Conservation (phyloP, 2,329 filamentous ascomycete genomes). For the Fusarium guadeloupense region DNA sequence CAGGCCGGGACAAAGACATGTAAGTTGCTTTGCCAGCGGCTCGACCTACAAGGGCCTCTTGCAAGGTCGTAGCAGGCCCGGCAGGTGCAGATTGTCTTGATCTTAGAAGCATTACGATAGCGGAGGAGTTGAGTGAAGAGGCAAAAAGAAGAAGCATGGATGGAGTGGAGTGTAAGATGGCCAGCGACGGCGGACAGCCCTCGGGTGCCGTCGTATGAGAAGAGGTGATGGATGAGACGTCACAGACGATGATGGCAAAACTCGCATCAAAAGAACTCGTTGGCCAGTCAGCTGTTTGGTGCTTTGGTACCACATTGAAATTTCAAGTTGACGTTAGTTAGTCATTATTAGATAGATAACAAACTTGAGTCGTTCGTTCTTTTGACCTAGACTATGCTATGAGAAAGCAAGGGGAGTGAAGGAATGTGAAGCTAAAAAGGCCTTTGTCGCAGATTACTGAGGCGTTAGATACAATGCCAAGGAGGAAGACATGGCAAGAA, state of each 20-base stretch:
- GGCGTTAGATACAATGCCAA: neutral
- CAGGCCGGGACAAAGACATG: constrained; percentile 34
- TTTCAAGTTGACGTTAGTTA: constrained; percentile 39
- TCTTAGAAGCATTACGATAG: constrained; percentile 40
- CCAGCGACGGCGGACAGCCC: constrained; percentile 9
- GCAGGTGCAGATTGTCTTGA: constrained; percentile 45
- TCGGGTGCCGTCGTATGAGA: constrained; percentile 6
- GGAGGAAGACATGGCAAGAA: neutral
- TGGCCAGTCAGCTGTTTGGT: constrained; percentile 22
- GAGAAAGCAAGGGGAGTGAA: neutral
- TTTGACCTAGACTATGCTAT: constrained; percentile 12
- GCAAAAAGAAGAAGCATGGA: constrained; percentile 17
- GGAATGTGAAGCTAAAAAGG: constrained; percentile 7
- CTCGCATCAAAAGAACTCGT: constrained; percentile 14
- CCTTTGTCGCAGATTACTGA: too few species aligned
- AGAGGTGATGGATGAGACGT: constrained; percentile 17
- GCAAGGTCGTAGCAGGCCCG: constrained; percentile 35
- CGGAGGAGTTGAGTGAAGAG: constrained; percentile 17
- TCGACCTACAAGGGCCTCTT: constrained; percentile 31
- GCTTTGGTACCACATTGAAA: constrained; percentile 29
- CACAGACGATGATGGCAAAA: constrained; percentile 9
- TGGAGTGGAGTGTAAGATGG: constrained; percentile 9
- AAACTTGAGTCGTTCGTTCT: constrained; percentile 39
- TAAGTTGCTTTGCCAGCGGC: constrained; percentile 34
- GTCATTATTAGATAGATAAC: constrained; percentile 41